A percentile compares a stretch with the other conserved stretches of the same genome.
phyloP scores from a whole-genome alignment of 1,139 yeast species.

The Groenewaldozyma auringiensis region DNA sequence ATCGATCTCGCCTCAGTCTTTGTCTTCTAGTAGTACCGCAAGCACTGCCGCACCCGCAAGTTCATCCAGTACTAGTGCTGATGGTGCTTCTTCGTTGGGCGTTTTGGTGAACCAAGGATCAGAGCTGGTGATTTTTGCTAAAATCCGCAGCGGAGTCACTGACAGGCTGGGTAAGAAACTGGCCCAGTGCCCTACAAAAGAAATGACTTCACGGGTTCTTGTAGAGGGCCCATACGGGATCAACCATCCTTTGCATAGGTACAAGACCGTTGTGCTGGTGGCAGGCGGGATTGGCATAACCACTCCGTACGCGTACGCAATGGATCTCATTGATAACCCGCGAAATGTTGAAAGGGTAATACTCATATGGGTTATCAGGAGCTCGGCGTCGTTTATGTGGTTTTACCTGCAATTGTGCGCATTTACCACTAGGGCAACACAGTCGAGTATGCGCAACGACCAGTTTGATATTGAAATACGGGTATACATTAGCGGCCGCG shows the following conservation, averaged over 20 bases:
- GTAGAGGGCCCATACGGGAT: constrained; percentile 57
- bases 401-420: constrained; percentile 14
- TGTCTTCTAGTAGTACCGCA: not conserved
- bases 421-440: constrained; percentile 6
- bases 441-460: not conserved
- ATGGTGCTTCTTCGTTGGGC: constrained; percentile 14
- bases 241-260: constrained; percentile 42
- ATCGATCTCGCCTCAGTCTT: not conserved
- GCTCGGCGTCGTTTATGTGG: constrained; percentile 15
- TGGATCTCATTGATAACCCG: constrained; percentile 25
- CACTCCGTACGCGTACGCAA: constrained; percentile 32
- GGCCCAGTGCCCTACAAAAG: constrained; percentile 13
- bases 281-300: constrained; percentile 70
- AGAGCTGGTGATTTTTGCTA: constrained; percentile 28
- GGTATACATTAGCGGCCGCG: not conserved
- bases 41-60: not conserved
- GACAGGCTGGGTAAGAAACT: constrained; percentile 19
- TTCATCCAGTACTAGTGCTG: not conserved
- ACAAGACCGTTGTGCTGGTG: constrained; percentile 43
- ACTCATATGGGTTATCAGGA: constrained; percentile 18
- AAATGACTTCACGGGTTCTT: constrained; percentile 17
- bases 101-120: constrained; percentile 13
- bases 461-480: not conserved
- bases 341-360: constrained; percentile 4
- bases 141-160: constrained; percentile 23